These are phyloP conservation scores for Candida chilensis DNA, from an alignment of 805 yeast species.

Conservation along the genomic window DNA sequence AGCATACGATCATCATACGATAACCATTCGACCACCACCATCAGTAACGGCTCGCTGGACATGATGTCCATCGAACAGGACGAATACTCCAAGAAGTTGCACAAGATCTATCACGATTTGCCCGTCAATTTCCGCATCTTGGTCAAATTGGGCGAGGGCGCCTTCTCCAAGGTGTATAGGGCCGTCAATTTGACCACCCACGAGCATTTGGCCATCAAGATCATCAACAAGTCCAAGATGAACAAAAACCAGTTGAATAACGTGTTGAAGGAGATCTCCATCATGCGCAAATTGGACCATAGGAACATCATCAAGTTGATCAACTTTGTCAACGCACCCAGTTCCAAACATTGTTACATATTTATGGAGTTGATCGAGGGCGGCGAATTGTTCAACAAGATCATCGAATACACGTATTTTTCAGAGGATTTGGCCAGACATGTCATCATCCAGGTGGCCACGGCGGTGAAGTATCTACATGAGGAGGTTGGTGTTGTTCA, in stretches of 20 bases:
- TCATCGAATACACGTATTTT: conserved; percentile 69
- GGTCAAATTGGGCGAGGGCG: conserved; percentile 77
- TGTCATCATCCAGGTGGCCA: conserved; percentile 63
- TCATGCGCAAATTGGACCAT: conserved; percentile 59
- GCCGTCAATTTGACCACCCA: conserved; percentile 41
- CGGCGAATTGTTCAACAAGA: conserved; percentile 76
- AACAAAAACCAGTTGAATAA: conserved; percentile 41
- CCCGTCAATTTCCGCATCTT: too few relatives aligned
- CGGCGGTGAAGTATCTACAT: conserved; percentile 63
- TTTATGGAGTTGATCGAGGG: conserved; percentile 65
- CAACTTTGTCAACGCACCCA: conserved; percentile 40
- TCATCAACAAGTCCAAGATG: conserved; percentile 56
- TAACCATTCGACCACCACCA: too few relatives aligned
- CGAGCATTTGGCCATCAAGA: conserved; percentile 59
- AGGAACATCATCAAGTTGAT: conserved; percentile 50
- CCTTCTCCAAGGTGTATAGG: conserved; percentile 78
- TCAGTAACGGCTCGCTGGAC: too few relatives aligned
- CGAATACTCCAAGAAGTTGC: too few relatives aligned
- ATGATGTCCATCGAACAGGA: too few relatives aligned
- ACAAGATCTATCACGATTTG: too few relatives aligned
- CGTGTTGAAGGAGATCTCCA: conserved; percentile 62
- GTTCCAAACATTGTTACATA: conserved; percentile 44
- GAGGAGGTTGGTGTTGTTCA: conserved; percentile 67
- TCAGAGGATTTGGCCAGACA: conserved; percentile 66
- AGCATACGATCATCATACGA: too few relatives aligned